phyloP scores from a whole-genome alignment of 164 flowering plant species.

The Annona squamosa region DNA sequence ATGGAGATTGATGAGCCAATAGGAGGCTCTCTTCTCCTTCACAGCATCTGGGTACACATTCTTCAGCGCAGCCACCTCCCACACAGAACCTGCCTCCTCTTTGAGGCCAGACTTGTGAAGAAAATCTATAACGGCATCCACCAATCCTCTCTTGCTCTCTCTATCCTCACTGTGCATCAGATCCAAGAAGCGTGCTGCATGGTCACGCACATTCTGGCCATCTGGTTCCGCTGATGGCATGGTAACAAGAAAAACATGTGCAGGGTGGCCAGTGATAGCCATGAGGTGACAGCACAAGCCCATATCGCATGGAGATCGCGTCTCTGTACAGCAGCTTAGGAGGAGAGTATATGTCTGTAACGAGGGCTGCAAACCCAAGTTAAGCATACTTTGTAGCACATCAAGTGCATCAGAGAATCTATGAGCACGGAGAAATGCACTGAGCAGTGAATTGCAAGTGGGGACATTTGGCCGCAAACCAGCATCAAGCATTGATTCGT shows the following conservation, averaged over 20 bases:
- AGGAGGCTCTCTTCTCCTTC: constrained; percentile 60
- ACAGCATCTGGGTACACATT: constrained; percentile 90
- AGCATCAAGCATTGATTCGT: constrained; percentile 77
- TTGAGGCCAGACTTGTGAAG: constrained; percentile 90
- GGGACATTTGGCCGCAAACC: constrained; percentile 90
- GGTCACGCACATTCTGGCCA: constrained; percentile 86
- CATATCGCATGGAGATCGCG: constrained; percentile 51
- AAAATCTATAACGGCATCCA: constrained; percentile 91
- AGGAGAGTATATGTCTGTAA: constrained; percentile 88
- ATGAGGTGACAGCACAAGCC: constrained; percentile 66
- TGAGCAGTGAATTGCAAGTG: constrained; percentile 87
- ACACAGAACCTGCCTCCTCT: constrained; percentile 92
- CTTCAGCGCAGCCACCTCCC: constrained; percentile 93
- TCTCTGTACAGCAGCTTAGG: constrained; percentile 85
- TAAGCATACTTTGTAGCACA: constrained; percentile 62
- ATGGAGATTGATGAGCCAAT: constrained; percentile 96
- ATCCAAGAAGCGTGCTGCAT: constrained; percentile 60
- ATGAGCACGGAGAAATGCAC: constrained; percentile 77
- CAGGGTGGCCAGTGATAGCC: constrained; percentile 81
- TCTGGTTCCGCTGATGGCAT: constrained; percentile 82
- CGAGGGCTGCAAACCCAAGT: constrained; percentile 68
- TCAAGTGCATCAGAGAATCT: constrained; percentile 62
- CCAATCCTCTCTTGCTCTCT: constrained; percentile 89
- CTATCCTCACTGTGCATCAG: constrained; percentile 86
- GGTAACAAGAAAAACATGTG: constrained; percentile 61